These are phyloP conservation scores for Lanmaoa pseudosensibilis DNA, from an alignment of 768 basidiomycete species.

Conservation along the genomic window DNA sequence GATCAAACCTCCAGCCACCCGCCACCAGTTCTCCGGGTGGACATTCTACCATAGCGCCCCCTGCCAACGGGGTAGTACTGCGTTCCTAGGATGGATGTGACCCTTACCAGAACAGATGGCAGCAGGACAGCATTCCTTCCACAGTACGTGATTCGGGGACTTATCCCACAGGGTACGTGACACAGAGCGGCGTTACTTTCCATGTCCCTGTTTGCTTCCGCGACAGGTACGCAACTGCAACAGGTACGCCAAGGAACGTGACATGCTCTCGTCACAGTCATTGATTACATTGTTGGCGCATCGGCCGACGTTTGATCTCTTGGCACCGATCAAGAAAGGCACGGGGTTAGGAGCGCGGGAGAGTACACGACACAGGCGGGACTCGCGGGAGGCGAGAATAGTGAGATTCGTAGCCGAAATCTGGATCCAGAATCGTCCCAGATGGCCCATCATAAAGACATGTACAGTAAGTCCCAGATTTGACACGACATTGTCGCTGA, in stretches of 20 bases:
- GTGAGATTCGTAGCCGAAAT: background rate
- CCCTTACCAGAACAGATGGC: background rate
- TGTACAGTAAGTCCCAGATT: background rate
- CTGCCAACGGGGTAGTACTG: background rate
- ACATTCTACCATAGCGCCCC: background rate
- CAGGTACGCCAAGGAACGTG: background rate
- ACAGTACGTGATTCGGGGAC: too few species aligned
- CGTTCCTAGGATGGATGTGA: background rate
- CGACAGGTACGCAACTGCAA: background rate
- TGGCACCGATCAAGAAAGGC: background rate
- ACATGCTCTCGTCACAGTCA: background rate
- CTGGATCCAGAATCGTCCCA: background rate
- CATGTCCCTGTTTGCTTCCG: background rate
- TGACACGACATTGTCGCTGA: background rate
- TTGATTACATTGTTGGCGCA: background rate
- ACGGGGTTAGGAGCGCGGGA: too few species aligned
- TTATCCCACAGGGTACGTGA: too few species aligned
- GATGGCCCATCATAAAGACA: background rate
- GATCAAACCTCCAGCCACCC: slow-evolving; percentile 1
- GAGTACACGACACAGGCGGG: background rate
- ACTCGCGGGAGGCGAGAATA: too few species aligned
- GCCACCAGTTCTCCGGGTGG: too few species aligned
- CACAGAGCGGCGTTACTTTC: too few species aligned
- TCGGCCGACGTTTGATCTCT: background rate
- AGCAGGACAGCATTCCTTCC: background rate